phyloP scores from a whole-genome alignment of 352 stramenopile genomes.

The Globisporangium barbulae region DNA sequence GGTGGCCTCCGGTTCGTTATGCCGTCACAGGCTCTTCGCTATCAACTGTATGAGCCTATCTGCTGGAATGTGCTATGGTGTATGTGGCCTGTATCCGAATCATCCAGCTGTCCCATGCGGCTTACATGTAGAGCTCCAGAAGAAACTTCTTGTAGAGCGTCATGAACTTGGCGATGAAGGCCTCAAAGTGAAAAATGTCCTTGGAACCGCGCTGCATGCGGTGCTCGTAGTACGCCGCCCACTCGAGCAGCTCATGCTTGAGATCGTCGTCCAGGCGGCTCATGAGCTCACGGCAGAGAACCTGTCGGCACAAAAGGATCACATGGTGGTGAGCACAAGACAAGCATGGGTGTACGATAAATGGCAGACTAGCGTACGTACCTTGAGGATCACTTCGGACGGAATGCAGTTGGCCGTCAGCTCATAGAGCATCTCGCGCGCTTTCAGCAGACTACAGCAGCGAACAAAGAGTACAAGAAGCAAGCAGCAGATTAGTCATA shows the following conservation, averaged over 20 bases:
- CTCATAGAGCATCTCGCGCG: conserved; percentile 98
- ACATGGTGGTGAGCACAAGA: background rate
- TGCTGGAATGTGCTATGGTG: too few species aligned
- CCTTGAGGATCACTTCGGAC: conserved; percentile 95
- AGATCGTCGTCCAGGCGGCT: conserved; percentile 94
- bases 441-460: conserved; percentile 86
- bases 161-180: conserved; percentile 99
- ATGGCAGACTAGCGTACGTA: conserved; percentile 12
- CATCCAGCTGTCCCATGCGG: too few species aligned
- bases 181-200: conserved; percentile 99
- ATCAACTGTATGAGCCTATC: too few species aligned
- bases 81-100: too few species aligned
- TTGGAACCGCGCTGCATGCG: conserved; percentile 95
- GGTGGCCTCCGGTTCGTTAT: too few species aligned
- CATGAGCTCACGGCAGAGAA: conserved; percentile 89
- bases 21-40: too few species aligned
- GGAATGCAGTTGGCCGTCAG: conserved; percentile 98
- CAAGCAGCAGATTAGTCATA: background rate
- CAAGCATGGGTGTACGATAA: background rate
- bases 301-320: background rate
- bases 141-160: conserved; percentile 98
- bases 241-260: conserved; percentile 94
- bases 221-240: conserved; percentile 91
- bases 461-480: background rate
- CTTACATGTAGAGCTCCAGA: conserved; percentile 89